These are phyloP conservation scores for Mycosphaerelloides madeirae DNA, from an alignment of 2,329 filamentous ascomycete genomes.

Conservation along the genomic window DNA sequence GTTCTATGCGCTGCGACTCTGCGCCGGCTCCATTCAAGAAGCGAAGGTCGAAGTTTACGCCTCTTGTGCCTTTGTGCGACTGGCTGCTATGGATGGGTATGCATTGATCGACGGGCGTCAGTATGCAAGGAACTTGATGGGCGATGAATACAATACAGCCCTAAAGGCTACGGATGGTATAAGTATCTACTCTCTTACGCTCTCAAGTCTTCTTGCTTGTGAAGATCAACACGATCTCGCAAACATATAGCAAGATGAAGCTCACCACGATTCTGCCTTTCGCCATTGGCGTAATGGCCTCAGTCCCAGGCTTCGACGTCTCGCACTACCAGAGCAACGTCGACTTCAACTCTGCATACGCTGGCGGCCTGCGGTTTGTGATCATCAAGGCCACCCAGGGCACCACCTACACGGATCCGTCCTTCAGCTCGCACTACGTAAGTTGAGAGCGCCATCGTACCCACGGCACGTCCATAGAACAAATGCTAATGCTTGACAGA, in stretches of 20 bases:
- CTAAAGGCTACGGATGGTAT: not conserved
- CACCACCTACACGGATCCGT: slow-evolving; percentile 16
- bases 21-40: not conserved
- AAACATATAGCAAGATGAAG: too few species aligned
- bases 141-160: not conserved
- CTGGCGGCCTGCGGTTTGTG: slow-evolving; percentile 31
- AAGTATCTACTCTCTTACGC: not conserved
- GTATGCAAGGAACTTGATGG: not conserved
- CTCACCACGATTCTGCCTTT: slow-evolving; percentile 2
- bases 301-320: slow-evolving; percentile 33
- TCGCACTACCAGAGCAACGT: slow-evolving; percentile 32
- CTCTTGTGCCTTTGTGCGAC: not conserved
- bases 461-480: too few species aligned
- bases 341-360: slow-evolving; percentile 32
- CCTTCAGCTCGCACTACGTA: slow-evolving; percentile 47
- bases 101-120: not conserved
- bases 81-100: not conserved
- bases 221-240: not conserved
- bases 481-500: slow-evolving; percentile 4
- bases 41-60: not conserved
- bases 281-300: slow-evolving; percentile 6
- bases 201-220: too few species aligned
- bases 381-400: slow-evolving; percentile 29
- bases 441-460: too few species aligned
- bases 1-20: not conserved